These are phyloP conservation scores for Phialemoniopsis sp. DNA, from an alignment of 2,329 filamentous ascomycete genomes.

Conservation along the genomic window DNA sequence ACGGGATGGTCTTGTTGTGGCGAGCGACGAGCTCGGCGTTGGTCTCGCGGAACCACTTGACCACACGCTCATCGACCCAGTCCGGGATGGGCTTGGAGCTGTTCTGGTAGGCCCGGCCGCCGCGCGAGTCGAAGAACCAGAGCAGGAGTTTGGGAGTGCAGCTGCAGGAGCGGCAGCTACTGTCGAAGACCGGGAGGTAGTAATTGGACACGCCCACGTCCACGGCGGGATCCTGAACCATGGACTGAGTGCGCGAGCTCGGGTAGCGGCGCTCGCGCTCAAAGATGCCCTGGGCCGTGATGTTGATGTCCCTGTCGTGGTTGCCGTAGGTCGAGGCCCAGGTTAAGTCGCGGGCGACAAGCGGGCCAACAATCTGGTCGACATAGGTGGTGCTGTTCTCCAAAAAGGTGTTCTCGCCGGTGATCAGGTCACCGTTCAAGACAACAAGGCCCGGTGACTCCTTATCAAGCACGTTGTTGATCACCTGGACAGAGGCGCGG, in stretches of 20 bases:
- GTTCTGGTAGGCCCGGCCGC: constrained; percentile 36
- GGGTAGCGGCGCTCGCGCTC: constrained; percentile 15
- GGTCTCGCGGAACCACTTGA: constrained; percentile 36
- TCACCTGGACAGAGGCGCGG: constrained; percentile 29
- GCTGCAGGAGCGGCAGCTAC: constrained; percentile 9
- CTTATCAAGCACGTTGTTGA: constrained; percentile 51
- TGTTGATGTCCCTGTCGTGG: constrained; percentile 48
- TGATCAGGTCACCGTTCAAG: constrained; percentile 68
- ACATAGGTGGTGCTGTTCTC: constrained; percentile 54
- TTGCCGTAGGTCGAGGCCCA: constrained; percentile 61
- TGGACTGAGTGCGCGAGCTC: constrained; percentile 15
- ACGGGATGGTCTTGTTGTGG: constrained; percentile 27
- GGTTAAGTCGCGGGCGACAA: constrained; percentile 47
- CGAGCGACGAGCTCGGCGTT: constrained; percentile 20
- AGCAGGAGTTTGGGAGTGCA: constrained; percentile 33
- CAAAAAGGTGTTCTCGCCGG: constrained; percentile 57
- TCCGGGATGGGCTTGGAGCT: constrained; percentile 15
- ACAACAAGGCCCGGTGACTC: constrained; percentile 60
- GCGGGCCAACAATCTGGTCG: constrained; percentile 53
- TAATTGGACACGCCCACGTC: constrained; percentile 21
- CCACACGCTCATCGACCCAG: constrained; percentile 40
- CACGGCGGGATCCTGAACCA: constrained; percentile 10
- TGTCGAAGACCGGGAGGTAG: constrained; percentile 20
- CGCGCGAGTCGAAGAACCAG: constrained; percentile 60
- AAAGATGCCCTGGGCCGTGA: constrained; percentile 30